phyloP scores from a whole-genome alignment of 306 rosid genomes.

The Begonia fuchsioides region DNA sequence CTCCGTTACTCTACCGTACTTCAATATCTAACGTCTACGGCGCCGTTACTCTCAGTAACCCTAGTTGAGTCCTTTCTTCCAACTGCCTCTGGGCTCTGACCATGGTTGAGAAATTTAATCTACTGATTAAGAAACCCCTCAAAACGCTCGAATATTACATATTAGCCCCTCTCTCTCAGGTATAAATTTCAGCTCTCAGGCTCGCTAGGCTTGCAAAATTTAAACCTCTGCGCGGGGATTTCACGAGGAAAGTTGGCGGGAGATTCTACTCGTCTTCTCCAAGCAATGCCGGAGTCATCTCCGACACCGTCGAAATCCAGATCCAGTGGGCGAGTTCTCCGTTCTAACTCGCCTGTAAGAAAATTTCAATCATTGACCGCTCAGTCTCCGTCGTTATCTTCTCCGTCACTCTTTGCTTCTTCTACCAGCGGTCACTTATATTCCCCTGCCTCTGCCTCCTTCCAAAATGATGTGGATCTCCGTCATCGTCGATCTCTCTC shows the following conservation, averaged over 20 bases:
- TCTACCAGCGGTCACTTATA: conserved; percentile 53
- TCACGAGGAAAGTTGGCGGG: conserved; percentile 6
- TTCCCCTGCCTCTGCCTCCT: conserved; percentile 32
- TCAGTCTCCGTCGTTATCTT: conserved; percentile 24
- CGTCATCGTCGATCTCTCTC: conserved; percentile 56
- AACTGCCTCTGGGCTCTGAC: conserved; percentile 12
- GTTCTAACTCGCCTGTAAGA: conserved; percentile 59
- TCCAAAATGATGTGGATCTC: conserved; percentile 13
- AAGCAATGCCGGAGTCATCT: conserved; percentile 43
- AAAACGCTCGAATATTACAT: conserved; percentile 6
- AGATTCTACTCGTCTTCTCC: neutral
- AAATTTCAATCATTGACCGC: conserved; percentile 30
- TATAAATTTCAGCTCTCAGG: conserved; percentile 57
- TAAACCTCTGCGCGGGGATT: conserved; percentile 46
- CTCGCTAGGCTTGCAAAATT: conserved; percentile 93
- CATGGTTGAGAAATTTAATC: conserved; percentile 17
- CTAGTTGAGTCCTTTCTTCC: neutral
- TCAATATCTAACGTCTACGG: conserved; percentile 18
- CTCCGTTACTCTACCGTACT: neutral
- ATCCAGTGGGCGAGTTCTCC: conserved; percentile 60
- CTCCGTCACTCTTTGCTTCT: conserved; percentile 63
- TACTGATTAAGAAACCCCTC: conserved; percentile 5
- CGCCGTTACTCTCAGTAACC: conserved; percentile 33
- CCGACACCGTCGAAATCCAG: conserved; percentile 19
- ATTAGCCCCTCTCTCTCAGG: conserved; percentile 12